Base-by-base conservation (phyloP, 2,329 filamentous ascomycete species). In the Aspergillus caelatus region DNA sequence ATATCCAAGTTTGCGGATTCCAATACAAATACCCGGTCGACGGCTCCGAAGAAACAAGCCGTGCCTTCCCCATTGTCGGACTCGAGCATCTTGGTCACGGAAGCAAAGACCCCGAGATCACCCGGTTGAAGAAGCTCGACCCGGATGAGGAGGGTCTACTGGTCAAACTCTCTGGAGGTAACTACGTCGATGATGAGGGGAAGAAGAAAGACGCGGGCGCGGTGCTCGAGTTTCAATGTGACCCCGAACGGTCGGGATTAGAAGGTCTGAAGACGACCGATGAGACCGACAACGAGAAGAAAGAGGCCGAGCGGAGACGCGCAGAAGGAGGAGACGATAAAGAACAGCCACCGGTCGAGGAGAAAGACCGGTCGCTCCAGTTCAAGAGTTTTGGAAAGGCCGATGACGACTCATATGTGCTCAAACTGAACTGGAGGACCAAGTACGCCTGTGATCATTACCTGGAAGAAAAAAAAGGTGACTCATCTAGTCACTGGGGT, bases 221-320 rank as follows among this genome's bases (percentile, higher is more conserved):
- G 4, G 85, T 96, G 11, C 86, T 98, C 60, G 91, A 96, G 72
- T 93, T 98, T 70, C 76, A 94, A 23, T 99, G 95, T 79, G 90
- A 96, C 73, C 82, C 79, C 34, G 84, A 90, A 2, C 84, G 86
- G 68, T 89, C 88, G 10, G 94, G 94, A 0, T 84, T 90, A 8
- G 94, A 97, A 79, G 83, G 67, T 30, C 62, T 79, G 23, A 64
- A 63, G 19, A 71, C 73, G 26, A 58, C 57, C 26, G 66, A 71
- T 32, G 68, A 74, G 23, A 58, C 57, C 21, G 66, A 71, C 26
- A 68, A 74, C n/a, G 67, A 70, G 21, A 66, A 68, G 60, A 74
- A 60, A 34, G 55, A 63, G 14, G 39, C 52, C 43, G 26, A 62
- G 62, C 19, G 54, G 64, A 6, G 57, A 64, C 30, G 62, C 36